phyloP scores from a whole-genome alignment of 2,329 filamentous ascomycete species.

The Epichloe scottii region DNA sequence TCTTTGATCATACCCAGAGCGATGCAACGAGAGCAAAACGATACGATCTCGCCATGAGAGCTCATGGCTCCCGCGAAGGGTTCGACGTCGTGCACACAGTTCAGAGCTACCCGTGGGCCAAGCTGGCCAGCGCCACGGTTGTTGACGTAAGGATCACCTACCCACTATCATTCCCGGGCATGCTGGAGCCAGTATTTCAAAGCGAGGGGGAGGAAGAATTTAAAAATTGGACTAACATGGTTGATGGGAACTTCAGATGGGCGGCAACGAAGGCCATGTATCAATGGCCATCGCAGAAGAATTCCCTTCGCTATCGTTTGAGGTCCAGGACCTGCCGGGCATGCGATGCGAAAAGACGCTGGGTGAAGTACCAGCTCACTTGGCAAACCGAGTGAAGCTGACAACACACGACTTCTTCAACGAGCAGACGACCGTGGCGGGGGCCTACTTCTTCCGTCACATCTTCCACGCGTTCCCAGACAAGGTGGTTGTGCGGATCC shows the following conservation, averaged over 20 bases:
- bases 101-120: slow-evolving; percentile 12
- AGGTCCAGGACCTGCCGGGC: slow-evolving; percentile 36
- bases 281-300: slow-evolving; percentile 11
- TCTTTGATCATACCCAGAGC: slow-evolving; percentile 18
- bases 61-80: slow-evolving; percentile 14
- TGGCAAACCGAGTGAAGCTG: slow-evolving; percentile 24
- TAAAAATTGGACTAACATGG: not conserved
- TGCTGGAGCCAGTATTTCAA: not conserved
- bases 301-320: slow-evolving; percentile 22
- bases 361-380: slow-evolving; percentile 17
- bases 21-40: slow-evolving; percentile 14
- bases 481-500: slow-evolving; percentile 29
- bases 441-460: slow-evolving; percentile 41
- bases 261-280: slow-evolving; percentile 15
- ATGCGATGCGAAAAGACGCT: slow-evolving; percentile 24
- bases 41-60: slow-evolving; percentile 21
- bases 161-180: too few species aligned
- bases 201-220: too few species aligned
- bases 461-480: slow-evolving; percentile 46
- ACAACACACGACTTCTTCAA: slow-evolving; percentile 40
- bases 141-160: slow-evolving; percentile 13
- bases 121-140: slow-evolving; percentile 13
- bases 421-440: slow-evolving; percentile 35
- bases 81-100: slow-evolving; percentile 12
- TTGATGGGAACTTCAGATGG: slow-evolving; percentile 9